These are phyloP conservation scores for Fraxinus dipetala DNA, from an alignment of 305 asterid genomes.

Conservation along the genomic window DNA sequence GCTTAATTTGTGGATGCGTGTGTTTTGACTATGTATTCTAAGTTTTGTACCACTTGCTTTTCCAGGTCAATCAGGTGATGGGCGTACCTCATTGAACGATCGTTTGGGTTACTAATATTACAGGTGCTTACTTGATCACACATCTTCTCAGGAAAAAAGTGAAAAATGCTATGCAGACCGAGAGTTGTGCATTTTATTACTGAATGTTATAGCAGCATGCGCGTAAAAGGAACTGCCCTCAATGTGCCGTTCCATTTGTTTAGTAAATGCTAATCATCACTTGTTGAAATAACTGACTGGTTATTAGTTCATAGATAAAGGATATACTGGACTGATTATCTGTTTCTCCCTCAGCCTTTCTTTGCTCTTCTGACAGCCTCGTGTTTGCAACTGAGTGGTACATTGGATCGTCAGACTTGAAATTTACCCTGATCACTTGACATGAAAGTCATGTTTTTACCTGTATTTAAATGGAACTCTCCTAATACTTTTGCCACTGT, in stretches of 20 bases:
- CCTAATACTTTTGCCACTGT: neutral
- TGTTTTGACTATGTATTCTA: neutral
- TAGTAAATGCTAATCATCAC: neutral
- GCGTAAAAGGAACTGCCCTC: neutral
- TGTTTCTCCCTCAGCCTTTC: neutral
- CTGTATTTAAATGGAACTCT: neutral
- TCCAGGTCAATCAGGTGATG: constrained; percentile 96
- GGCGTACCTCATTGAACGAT: constrained; percentile 87
- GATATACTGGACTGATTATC: neutral
- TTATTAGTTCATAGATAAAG: neutral
- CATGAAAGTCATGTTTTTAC: neutral
- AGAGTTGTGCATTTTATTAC: neutral
- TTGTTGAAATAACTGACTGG: neutral
- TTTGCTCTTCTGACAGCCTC: neutral
- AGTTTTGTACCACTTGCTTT: constrained; percentile 8
- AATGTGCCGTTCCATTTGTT: neutral
- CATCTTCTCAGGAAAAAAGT: neutral
- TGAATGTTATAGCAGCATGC: neutral
- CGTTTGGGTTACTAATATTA: constrained; percentile 68
- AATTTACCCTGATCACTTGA: neutral
- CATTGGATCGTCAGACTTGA: neutral
- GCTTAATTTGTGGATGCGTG: neutral
- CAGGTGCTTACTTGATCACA: neutral
- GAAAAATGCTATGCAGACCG: neutral
- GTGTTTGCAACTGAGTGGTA: neutral